Base-by-base conservation (phyloP, 768 basidiomycete species). In the Terana coerulea region DNA sequence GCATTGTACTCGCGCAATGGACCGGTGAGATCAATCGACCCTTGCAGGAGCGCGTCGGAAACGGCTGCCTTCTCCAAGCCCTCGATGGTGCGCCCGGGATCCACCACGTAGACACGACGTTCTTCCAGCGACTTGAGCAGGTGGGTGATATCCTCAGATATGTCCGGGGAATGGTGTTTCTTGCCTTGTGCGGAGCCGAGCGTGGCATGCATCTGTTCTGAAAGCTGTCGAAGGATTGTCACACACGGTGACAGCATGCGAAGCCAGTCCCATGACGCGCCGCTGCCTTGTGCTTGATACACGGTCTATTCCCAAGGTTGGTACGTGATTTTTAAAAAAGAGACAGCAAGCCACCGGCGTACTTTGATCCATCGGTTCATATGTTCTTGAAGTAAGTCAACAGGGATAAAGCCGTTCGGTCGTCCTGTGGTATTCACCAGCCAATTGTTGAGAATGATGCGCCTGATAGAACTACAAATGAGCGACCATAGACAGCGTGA, bases 261-360 rank as follows among this genome's bases (percentile, higher is more conserved):
- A 0, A 70, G 64, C 70, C 68, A 70, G 19, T 69, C 65, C 67
- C 67, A 70, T 7, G 69, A 69, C n/a, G 65, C 60, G 28, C 60
- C 55, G 17, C 62, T 61, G 3, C 67, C 69, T 35, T 70, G 65
- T 0, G 67, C 69, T 25, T 60, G 56, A 40, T 69, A 71, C 29
- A 67, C 47, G 5, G 35, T 47, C 64, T 67, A 41, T 1, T 22
- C n/a, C 17, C 21, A n/a, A 19, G 19, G 28, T 21, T 29, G 3
- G 35, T 47, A 30, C 36, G 28, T 26, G 22, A 29, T 17, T 5
- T 29, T n/a, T 15, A 22, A 14, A 2, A 11, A 10, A 11, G 8
- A n/a, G 45, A 14, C 21, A 15, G 6, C 2, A 5, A 24, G 19
- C 17, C 3, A 21, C n/a, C n/a, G n/a, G 26, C 53, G 31, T 15